A percentile compares a stretch with the other conserved stretches of the same genome.
Evolutionary conservation across 352 stramenopile genomes (phyloP).

Genomic region (Phytopythium delawarense): DNA sequence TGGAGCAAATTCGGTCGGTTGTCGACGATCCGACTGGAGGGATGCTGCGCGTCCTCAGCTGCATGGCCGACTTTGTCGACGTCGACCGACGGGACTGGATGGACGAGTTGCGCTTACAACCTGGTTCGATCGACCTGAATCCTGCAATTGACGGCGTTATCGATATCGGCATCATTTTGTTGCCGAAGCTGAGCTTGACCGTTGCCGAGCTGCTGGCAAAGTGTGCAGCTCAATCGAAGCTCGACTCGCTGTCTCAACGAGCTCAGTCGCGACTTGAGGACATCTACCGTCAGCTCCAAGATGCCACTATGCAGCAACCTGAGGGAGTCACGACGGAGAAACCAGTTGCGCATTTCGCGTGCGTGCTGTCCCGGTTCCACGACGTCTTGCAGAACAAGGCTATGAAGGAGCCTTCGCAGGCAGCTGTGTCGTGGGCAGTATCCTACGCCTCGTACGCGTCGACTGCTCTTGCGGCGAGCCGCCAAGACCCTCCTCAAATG

Average conservation of each 20-base stretch:
- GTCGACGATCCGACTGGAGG: background rate
- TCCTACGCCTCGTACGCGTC: background rate
- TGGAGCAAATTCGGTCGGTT: background rate
- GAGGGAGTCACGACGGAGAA: background rate
- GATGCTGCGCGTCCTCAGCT: background rate
- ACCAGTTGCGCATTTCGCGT: background rate
- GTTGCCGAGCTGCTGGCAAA: background rate
- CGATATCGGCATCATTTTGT: background rate
- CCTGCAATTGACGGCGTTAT: background rate
- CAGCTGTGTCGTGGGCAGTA: background rate
- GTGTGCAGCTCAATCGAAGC: background rate
- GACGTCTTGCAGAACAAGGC: background rate
- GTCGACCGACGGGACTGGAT: background rate
- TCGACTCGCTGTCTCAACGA: background rate
- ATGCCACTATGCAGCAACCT: background rate
- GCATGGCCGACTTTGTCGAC: background rate
- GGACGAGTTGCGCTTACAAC: background rate
- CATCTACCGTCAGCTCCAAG: background rate
- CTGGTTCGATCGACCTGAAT: background rate
- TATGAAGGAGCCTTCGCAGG: no score
- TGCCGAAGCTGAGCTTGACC: background rate
- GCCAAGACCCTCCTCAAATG: background rate
- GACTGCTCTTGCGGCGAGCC: background rate
- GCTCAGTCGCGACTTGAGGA: background rate
- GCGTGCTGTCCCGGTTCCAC: background rate